These are phyloP conservation scores for Diplogelasinospora grovesii DNA, from an alignment of 495 filamentous ascomycete species.

Conservation along the genomic window DNA sequence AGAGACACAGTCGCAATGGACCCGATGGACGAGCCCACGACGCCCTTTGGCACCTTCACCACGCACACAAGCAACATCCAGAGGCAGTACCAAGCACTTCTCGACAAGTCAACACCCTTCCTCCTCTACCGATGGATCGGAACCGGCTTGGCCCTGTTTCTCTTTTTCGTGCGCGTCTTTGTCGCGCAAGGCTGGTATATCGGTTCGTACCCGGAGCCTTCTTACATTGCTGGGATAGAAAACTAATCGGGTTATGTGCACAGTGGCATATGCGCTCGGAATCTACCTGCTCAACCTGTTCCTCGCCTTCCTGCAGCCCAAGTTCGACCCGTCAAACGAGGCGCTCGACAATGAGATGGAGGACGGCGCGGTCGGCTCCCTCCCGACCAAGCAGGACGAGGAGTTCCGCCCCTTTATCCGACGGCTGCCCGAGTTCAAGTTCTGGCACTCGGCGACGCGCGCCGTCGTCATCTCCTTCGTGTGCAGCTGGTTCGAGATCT, in stretches of 20 bases:
- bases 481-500: slow-evolving; percentile 88
- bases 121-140: slow-evolving; percentile 81
- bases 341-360: slow-evolving; percentile 88
- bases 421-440: slow-evolving; percentile 97
- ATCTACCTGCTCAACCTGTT: slow-evolving; percentile 99
- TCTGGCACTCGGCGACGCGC: slow-evolving; percentile 92
- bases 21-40: slow-evolving; percentile 18
- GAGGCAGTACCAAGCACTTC: slow-evolving; percentile 81
- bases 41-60: slow-evolving; percentile 26
- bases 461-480: slow-evolving; percentile 77
- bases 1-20: slow-evolving; percentile 16
- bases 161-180: slow-evolving; percentile 86
- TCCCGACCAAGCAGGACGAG: slow-evolving; percentile 91
- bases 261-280: slow-evolving; percentile 94
- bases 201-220: slow-evolving; percentile 48
- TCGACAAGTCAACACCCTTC: slow-evolving; percentile 87
- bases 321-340: slow-evolving; percentile 97
- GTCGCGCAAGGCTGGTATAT: slow-evolving; percentile 98
- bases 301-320: slow-evolving; percentile 95
- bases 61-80: slow-evolving; percentile 31
- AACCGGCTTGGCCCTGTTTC: slow-evolving; percentile 62
- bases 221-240: neutral
- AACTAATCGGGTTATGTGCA: too few species aligned
- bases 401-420: slow-evolving; percentile 97
- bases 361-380: slow-evolving; percentile 68